phyloP scores from a whole-genome alignment of 2,329 filamentous ascomycete genomes.

The Ophiosphaerella narmari region DNA sequence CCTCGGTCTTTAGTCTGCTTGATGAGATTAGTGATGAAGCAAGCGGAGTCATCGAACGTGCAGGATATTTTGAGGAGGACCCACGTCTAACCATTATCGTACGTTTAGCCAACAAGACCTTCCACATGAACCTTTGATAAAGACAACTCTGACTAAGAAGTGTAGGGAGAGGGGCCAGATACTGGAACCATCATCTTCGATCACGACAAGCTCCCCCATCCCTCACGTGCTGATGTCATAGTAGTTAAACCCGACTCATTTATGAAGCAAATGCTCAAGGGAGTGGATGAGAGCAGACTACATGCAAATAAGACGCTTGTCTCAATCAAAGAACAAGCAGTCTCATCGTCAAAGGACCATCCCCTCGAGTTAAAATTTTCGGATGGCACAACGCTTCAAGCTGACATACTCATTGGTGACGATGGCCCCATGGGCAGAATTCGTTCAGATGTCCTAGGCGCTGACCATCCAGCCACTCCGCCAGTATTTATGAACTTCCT shows the following conservation, averaged over 20 bases:
- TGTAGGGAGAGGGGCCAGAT: not conserved
- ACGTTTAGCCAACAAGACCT: not conserved
- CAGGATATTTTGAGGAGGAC: not conserved
- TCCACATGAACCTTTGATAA: not conserved
- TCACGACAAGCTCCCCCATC: not conserved
- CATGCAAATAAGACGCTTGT: slow-evolving; percentile 1
- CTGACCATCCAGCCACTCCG: not conserved
- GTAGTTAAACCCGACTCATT: not conserved
- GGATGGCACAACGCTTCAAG: not conserved
- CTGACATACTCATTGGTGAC: slow-evolving; percentile 1
- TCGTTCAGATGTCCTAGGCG: not conserved
- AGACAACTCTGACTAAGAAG: too few species aligned
- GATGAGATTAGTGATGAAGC: not conserved
- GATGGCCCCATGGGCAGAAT: not conserved
- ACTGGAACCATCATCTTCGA: not conserved
- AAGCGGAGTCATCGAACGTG: not conserved
- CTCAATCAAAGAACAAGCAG: not conserved
- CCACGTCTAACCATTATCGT: not conserved
- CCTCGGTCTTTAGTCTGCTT: not conserved
- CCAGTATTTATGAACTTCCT: slow-evolving; percentile 2
- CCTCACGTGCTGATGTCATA: not conserved
- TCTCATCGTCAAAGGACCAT: not conserved
- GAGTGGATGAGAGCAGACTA: not conserved
- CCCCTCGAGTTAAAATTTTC: not conserved
- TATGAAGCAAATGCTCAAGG: not conserved